phyloP scores from a whole-genome alignment of 2,329 filamentous ascomycete species.

The Fusarium sp. region DNA sequence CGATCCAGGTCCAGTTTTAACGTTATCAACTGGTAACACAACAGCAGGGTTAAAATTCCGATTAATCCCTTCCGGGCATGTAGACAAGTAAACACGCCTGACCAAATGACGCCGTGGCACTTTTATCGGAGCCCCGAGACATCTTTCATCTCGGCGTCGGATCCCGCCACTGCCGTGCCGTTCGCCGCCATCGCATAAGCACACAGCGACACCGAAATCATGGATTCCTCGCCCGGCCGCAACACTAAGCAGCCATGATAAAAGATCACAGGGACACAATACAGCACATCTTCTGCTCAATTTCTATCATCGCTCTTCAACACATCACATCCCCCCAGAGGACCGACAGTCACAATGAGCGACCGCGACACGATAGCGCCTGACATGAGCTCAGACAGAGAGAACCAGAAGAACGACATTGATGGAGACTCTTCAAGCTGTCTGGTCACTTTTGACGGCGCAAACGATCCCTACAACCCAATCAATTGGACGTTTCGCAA shows the following conservation, averaged over 20 bases:
- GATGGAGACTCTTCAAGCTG: background rate
- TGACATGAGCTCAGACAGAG: background rate
- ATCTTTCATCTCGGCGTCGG: background rate
- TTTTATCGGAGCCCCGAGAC: too few relatives aligned
- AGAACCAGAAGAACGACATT: background rate
- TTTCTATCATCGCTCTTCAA: background rate
- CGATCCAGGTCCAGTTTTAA: too few relatives aligned
- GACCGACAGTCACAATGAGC: background rate
- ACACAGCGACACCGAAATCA: background rate
- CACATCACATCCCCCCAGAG: background rate
- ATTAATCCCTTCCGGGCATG: too few relatives aligned
- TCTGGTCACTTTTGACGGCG: background rate
- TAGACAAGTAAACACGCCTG: background rate
- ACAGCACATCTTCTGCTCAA: background rate
- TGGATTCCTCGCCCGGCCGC: background rate
- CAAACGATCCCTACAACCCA: background rate
- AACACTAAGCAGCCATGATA: background rate
- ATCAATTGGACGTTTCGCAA: conserved; percentile 8
- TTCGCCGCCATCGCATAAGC: background rate
- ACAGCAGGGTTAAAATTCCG: too few relatives aligned
- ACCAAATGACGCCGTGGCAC: too few relatives aligned
- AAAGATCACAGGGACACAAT: background rate
- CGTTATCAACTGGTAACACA: too few relatives aligned
- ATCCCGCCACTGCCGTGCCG: background rate
- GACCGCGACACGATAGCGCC: background rate